These are phyloP conservation scores for Periconia digitata DNA, from an alignment of 2,329 filamentous ascomycete genomes.

Conservation along the genomic window DNA sequence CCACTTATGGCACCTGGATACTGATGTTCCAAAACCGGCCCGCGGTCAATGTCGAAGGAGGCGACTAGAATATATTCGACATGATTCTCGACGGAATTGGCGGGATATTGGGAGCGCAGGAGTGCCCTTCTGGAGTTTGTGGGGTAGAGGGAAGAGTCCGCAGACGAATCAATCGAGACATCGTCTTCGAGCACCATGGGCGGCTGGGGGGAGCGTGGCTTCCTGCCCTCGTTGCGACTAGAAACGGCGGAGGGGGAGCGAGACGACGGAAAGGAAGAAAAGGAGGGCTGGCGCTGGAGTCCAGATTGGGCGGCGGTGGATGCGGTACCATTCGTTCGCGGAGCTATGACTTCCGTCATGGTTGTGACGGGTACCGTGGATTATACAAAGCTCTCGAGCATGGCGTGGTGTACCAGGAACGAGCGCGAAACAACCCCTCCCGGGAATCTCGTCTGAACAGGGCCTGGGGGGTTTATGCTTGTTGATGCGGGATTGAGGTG, in stretches of 20 bases:
- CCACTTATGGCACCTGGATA: slow-evolving; percentile 93
- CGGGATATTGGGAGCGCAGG: slow-evolving; percentile 53
- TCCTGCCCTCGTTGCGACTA: slow-evolving; percentile 34
- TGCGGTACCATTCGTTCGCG: slow-evolving; percentile 21
- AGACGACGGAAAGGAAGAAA: slow-evolving; percentile 46
- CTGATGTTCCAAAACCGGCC: slow-evolving; percentile 97
- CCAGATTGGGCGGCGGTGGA: slow-evolving; percentile 16
- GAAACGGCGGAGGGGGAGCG: slow-evolving; percentile 43
- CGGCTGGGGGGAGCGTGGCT: slow-evolving; percentile 39
- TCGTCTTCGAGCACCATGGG: slow-evolving; percentile 38
- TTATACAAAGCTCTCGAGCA: background rate
- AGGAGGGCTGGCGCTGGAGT: slow-evolving; percentile 46
- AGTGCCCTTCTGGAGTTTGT: slow-evolving; percentile 11
- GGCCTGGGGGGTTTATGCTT: background rate
- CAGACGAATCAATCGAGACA: slow-evolving; percentile 30
- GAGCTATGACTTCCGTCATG: slow-evolving; percentile 37
- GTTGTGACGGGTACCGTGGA: slow-evolving; percentile 5
- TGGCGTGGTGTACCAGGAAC: slow-evolving; percentile 16
- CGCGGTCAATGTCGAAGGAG: slow-evolving; percentile 94
- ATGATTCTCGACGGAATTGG: slow-evolving; percentile 70
- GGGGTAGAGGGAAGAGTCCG: slow-evolving; percentile 27
- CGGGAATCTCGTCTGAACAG: background rate
- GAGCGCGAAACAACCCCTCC: slow-evolving; percentile 19
- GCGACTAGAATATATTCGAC: slow-evolving; percentile 98
- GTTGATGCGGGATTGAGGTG: background rate